Base-by-base conservation (phyloP, 192 early-diverging fungal genomes). In the Coemansia sp. region DNA sequence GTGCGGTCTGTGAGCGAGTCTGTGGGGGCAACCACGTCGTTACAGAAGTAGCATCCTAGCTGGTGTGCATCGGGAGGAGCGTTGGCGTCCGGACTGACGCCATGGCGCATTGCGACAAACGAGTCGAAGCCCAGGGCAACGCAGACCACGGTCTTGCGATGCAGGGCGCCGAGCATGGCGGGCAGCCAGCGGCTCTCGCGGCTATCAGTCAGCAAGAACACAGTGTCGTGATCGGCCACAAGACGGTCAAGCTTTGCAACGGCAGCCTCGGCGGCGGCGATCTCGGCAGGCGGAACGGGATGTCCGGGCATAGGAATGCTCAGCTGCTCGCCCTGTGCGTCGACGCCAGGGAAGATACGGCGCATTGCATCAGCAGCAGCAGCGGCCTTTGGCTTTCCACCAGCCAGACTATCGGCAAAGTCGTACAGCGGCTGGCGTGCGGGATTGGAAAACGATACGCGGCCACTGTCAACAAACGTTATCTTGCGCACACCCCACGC, bases 241-340 rank as follows among this genome's bases (percentile, higher is more conserved):
- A 99, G 77, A 13, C 67, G 63, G 11, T 82, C 78, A 31, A 99
- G 74, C 52, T 63, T 65, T 6, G 70, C 62, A 33, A 83, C 68
- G 9, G 66, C 59, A 19, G 82, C 79, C 20, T 67, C 60, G 20
- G 75, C 68, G 36, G 45, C 40, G 0, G 60, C 59, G 3, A 38
- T 23, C 56, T 76, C 71, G 17, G 64, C 40, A 4, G 76, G 48
- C 10, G 75, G 25, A 17, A 87, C 75, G 3, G 86, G 66, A 65
- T 99, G 97, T n/a, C 94, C 97, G 4, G 97, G 97, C 97, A 99
- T 99, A 2, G 97, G 97, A 30, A 99, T 93, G 30, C 81, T 84
- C 48, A 99, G 62, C 25, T 78, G 36, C 61, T 83, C 65, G 8
- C 93, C 95, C 42, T 79, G 76, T 5, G 90, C 77, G 47, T 87